Evolutionary conservation across 1,284 basidiomycete genomes (phyloP), one percentile per base, ranked within the genome.

Genomic region (Pseudozyma sp.): DNA sequence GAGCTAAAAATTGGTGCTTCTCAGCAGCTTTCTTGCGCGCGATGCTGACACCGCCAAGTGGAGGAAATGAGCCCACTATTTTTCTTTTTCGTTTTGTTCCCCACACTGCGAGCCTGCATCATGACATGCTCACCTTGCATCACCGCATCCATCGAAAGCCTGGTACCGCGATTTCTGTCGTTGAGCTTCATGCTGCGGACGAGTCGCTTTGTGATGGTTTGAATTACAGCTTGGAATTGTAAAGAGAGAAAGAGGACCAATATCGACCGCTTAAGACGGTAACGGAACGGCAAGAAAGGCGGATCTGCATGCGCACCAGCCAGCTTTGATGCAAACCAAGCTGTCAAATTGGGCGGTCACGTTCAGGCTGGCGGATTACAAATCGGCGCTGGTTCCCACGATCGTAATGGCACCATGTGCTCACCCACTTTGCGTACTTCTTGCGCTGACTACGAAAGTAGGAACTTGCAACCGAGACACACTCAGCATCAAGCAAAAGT

Each of bases 1-100:
- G 35, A 40, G 12, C 16, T 40, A n/a, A 40, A 12, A 12, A 31
- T 42, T 36, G 9, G 16, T 38, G 31, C 57, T 57, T 39, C 18
- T 21, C 50, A 18, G 38, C 38, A 21, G 9, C 38, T 52, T 52
- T 52, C 53, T 25, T 36, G 65, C 65, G 65, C 65, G 65, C 65
- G 65, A 68, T 62, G 56, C 59, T 25, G 59, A 50, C 55, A 43
- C 44, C 21, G 38, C 35, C 39, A 60, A 53, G 59, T 61, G 59
- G 59, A 61, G 59, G 52, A 59, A 36, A 10, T 34, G 13, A 31
- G 34, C 42, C 21, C 18, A 7, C 25, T 52, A 45, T 31, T 36
- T 43, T 61, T n/a, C 9, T n/a, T 18, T 34, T 31, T 45, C 49
- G 52, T 5, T n/a, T 19, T 18, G 44, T 44, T 36, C 45, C 45